A percentile compares a stretch with the other conserved stretches of the same genome.
These are phyloP conservation scores for Cercospora canescens DNA, from an alignment of 2,329 filamentous ascomycete genomes.

Conservation along the genomic window DNA sequence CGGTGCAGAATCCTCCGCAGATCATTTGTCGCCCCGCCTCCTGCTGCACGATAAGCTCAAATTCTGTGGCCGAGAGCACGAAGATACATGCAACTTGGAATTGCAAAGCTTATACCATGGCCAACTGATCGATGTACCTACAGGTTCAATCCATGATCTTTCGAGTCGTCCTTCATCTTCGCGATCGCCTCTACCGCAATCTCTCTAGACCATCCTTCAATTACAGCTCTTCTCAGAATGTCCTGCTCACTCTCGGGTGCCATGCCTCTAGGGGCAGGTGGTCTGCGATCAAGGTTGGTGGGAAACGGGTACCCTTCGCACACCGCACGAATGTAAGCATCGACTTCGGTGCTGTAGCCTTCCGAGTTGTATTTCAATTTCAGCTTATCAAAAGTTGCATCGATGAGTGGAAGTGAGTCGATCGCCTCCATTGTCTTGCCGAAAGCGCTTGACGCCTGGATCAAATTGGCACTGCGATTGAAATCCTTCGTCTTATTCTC, in stretches of 20 bases:
- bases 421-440: slow-evolving; percentile 65
- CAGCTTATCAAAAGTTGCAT: slow-evolving; percentile 48
- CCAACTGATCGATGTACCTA: neutral
- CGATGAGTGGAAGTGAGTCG: slow-evolving; percentile 52
- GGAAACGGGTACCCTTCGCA: slow-evolving; percentile 63
- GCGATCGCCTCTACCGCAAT: slow-evolving; percentile 39
- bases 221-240: slow-evolving; percentile 48
- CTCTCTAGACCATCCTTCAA: slow-evolving; percentile 42
- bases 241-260: slow-evolving; percentile 61
- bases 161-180: slow-evolving; percentile 28
- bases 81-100: neutral
- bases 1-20: neutral
- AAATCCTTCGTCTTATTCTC: slow-evolving; percentile 54
- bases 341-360: slow-evolving; percentile 45
- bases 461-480: slow-evolving; percentile 59
- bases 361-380: slow-evolving; percentile 35
- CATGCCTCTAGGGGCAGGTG: slow-evolving; percentile 59
- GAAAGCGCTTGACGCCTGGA: slow-evolving; percentile 63
- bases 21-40: neutral
- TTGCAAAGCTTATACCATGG: no score
- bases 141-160: slow-evolving; percentile 1
- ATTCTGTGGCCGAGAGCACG: neutral
- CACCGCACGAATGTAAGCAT: slow-evolving; percentile 52
- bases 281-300: slow-evolving; percentile 60
- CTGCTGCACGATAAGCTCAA: neutral